Evolutionary conservation across 2,329 filamentous ascomycete genomes (phyloP).

Genomic region (Parastagonospora avenae): DNA sequence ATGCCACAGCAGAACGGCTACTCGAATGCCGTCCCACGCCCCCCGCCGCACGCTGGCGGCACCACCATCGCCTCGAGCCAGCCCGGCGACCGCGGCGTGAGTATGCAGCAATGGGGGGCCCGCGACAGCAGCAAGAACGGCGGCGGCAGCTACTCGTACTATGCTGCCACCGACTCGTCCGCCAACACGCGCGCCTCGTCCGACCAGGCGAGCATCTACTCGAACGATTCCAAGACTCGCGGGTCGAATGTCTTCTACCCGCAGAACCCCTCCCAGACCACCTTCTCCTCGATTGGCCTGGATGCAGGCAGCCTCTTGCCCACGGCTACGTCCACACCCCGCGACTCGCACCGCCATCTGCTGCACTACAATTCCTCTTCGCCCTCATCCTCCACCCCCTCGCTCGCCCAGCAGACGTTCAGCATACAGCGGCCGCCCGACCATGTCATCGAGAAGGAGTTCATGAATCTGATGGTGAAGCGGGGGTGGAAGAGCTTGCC

Average conservation of each 20-base stretch:
- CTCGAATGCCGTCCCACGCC: conserved; percentile 61
- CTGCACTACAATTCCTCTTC: conserved; percentile 52
- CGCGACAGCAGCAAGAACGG: conserved; percentile 32
- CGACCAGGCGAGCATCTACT: conserved; percentile 70
- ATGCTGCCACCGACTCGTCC: conserved; percentile 48
- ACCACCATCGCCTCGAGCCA: conserved; percentile 73
- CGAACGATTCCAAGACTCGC: conserved; percentile 64
- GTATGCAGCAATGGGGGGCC: conserved; percentile 77
- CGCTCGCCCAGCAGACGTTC: conserved; percentile 60
- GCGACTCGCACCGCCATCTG: conserved; percentile 50
- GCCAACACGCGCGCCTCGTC: conserved; percentile 62
- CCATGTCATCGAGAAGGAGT: conserved; percentile 85
- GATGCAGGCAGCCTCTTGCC: conserved; percentile 47
- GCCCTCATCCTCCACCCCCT: conserved; percentile 55
- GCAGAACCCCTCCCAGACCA: conserved; percentile 63
- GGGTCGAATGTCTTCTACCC: conserved; percentile 55
- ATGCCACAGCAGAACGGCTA: conserved; percentile 55
- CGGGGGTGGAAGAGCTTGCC: conserved; percentile 96
- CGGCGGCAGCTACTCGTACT: conserved; percentile 29
- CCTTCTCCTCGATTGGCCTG: conserved; percentile 52
- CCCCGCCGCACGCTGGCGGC: conserved; percentile 59
- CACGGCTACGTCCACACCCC: conserved; percentile 45
- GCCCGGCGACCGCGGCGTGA: conserved; percentile 67
- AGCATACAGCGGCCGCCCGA: conserved; percentile 75
- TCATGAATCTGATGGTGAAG: conserved; percentile 93